Base-by-base conservation (phyloP, 257 asterid species). In the Scutellaria galericulata region DNA sequence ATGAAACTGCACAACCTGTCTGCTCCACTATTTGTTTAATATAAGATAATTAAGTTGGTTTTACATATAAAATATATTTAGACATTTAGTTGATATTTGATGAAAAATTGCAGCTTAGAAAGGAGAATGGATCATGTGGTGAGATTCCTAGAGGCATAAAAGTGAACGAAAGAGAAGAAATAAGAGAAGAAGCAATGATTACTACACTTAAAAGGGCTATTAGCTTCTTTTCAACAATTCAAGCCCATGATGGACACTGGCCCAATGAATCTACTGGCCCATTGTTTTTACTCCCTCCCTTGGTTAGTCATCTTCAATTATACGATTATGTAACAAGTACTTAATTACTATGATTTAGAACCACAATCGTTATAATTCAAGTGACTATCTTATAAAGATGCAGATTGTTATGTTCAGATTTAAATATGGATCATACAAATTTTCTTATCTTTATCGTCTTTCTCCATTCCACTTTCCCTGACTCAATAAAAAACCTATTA, bases 241-340 rank as follows among this genome's bases (percentile, higher is more conserved):
- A 87, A 39, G 88, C 88, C 22, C 75, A 78, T 4, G 92, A 87
- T 72, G 92, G 92, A 0, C 92, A 85, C 65, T 87, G 92, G 92
- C 85, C 92, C 2, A 78, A 82, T 40, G 92, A 87, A 75, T 79
- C 82, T 18, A 83, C 90, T 0, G 87, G 88, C 48, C 85, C 92
- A 18, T 64, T 85, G 14, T 87, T 83, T 71, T 85, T 84, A 71
- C 73, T 76, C n/a, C 92, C 84, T 18, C 84, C 84, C 20, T 7
- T 87, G 40, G 92, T 87, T 78, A 2, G 5, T 31, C 37, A 31
- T 47, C n/a, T 11, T 12, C n/a, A 11, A 9, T 47, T 48, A 48
- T 50, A 7, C 14, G 5, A 12, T 12, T 13, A 50, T 13, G 3
- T 48, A 50, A 1, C 0, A 4, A 50, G 20, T 18, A 18, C 18